Conservation (phyloP, 106 monocot species). For the Triglochin maritima region DNA sequence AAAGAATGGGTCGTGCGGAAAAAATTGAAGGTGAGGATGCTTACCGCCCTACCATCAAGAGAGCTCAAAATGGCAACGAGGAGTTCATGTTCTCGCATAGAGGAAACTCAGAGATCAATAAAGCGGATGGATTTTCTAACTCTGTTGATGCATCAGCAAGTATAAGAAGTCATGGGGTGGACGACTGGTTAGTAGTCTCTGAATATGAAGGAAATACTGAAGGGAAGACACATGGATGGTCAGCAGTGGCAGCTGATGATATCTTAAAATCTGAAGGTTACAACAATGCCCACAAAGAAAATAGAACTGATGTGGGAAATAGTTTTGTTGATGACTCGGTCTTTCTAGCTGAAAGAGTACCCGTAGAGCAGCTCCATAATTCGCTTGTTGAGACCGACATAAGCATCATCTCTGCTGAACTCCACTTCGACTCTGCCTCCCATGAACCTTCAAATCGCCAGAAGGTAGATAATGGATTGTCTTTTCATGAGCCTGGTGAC, state of each 20-base stretch:
- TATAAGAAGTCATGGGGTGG: conserved; percentile 10
- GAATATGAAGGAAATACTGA: background rate
- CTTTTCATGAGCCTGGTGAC: conserved; percentile 19
- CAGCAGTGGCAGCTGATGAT: conserved; percentile 4
- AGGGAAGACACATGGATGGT: background rate
- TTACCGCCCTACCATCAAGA: background rate
- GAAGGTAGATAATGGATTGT: background rate
- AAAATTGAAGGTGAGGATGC: conserved; percentile 14
- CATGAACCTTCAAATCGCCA: background rate
- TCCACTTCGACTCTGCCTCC: background rate
- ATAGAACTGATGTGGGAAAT: background rate
- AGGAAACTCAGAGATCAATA: background rate
- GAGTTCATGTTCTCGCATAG: conserved; percentile 1
- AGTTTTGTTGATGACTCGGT: conserved; percentile 15
- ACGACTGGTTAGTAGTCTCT: conserved; percentile 10
- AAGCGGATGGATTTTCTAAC: background rate
- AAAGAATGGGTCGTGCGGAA: background rate
- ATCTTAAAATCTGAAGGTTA: background rate
- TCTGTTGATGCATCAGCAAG: background rate
- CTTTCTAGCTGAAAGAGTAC: conserved; percentile 12
- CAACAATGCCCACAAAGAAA: background rate
- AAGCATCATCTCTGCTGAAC: conserved; percentile 16
- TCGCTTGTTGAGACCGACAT: conserved; percentile 13
- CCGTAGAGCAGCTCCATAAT: background rate
- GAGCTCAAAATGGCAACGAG: conserved; percentile 2